Evolutionary conservation across 108 stramenopile species (phyloP), one percentile per base, ranked within the genome.

Genomic region (Pelagomonas calceolata): DNA sequence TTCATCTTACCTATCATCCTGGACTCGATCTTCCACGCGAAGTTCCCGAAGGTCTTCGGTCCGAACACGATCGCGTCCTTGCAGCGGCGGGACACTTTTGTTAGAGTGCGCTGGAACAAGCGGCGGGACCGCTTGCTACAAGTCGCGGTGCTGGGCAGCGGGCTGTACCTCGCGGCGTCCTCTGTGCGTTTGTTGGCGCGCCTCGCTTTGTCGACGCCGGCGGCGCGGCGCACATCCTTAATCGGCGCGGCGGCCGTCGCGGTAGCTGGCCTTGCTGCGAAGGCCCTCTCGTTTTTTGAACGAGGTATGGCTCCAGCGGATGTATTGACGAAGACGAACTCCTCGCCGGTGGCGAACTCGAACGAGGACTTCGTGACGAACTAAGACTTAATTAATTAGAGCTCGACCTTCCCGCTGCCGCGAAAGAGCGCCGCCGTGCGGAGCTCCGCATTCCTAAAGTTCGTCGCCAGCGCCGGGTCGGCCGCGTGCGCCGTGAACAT

Each of bases 1-100:
- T 95, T 95, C 74, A 79, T 95, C 68, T 65, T 92, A 15, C 92
- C 94, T 10, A 75, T 95, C 31, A 89, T 95, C 68, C 64, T 95
- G 33, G 94, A 95, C 72, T 80, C 85, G 0, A 85, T 95, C 32
- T 93, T 90, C 73, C 73, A 85, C 74, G 80, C 81, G 64, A 63
- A 85, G 29, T 69, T 82, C 9, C 94, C 94, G 16, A 70, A 69
- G n/a, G 30, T 93, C 5, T 93, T 93, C 79, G 77, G 76, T 4
- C 90, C 89, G 0, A 95, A 93, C 74, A 86, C 85, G 33, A 90
- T 95, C 69, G 70, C 87, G 34, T 87, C 88, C 85, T 79, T 95
- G n/a, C 94, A 95, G 78, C 73, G 29, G 26, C 36, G 67, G 33
- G 69, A 64, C 39, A 63, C 80, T 36, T 81, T 81, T 36, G n/a